Evolutionary conservation across 2,329 filamentous ascomycete genomes (phyloP), one percentile per base, ranked within the genome.

Genomic region (Thielaviopsis euricoi): DNA sequence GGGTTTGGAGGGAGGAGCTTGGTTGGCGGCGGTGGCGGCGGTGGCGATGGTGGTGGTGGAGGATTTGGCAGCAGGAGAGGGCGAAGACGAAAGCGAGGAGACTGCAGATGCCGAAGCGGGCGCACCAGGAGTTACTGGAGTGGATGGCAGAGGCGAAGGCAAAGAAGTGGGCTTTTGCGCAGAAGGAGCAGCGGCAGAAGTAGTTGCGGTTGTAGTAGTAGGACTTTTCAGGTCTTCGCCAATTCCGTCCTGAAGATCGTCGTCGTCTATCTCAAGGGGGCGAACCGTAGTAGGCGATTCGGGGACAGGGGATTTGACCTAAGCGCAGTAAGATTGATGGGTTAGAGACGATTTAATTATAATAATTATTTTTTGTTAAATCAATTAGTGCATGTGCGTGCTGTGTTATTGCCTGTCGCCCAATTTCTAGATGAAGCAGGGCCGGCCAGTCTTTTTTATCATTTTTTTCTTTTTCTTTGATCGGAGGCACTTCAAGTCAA

Each of bases 1-100:
- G 33, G 90, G 90, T 73, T 96, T 94, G 48, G 86, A 78, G 13
- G 89, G 89, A 23, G 84, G 71, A 21, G 65, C 66, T 53, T 74
- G 70, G 22, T 70, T 68, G 19, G 66, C 55, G 37, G 66, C 60
- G n/a, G 64, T 57, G 13, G 65, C 29, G 23, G 62, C 50, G 21
- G 54, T 51, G 10, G 59, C 65, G 51, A 64, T 61, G 40, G 67
- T 60, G 46, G 66, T 61, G 52, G 65, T 61, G 57, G 59, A 62
- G 53, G 59, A 57, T 55, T 63, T 66, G 58, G 64, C 65, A 53
- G 64, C 62, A 33, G 61, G 62, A 29, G 40, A 26, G 21, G 23
- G 6, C 33, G 55, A 50, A 10, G 55, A 46, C 55, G 37, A 43
- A 43, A n/a, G 37, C 37, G 37, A 43, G 6, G 37, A 43, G 37